Conservation (phyloP, 805 yeast genomes). For the Starmerella khaoyaiensis region DNA sequence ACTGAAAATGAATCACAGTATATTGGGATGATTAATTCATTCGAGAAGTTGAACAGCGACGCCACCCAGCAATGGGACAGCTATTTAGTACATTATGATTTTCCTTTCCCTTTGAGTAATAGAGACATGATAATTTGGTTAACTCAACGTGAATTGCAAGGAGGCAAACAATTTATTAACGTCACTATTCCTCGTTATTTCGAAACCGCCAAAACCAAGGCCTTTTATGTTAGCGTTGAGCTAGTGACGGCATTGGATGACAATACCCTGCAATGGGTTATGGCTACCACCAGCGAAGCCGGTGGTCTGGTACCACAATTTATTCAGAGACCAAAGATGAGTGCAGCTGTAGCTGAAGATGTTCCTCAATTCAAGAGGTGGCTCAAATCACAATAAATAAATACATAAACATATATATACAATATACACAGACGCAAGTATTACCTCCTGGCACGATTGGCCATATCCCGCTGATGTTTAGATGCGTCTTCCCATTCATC, state of each 20-base stretch:
- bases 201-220: conserved; percentile 21
- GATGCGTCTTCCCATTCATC: conserved; percentile 35
- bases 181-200: conserved; percentile 27
- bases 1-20: conserved; percentile 31
- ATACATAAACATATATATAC: conserved; percentile 1
- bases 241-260: conserved; percentile 20
- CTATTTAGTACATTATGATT: conserved; percentile 24
- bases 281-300: conserved; percentile 33
- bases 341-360: conserved; percentile 28
- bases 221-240: conserved; percentile 29
- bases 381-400: conserved; percentile 3
- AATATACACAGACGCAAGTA: conserved; percentile 14
- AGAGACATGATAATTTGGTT: conserved; percentile 31
- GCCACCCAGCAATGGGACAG: conserved; percentile 21
- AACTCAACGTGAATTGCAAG: conserved; percentile 23
- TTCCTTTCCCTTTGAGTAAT: conserved; percentile 27
- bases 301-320: conserved; percentile 31
- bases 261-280: conserved; percentile 28
- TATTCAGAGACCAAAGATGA: conserved; percentile 28
- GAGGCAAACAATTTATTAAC: conserved; percentile 26
- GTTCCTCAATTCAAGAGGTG: conserved; percentile 27
- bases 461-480: conserved; percentile 33
- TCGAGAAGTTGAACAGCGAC: conserved; percentile 17
- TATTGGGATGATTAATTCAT: conserved; percentile 26
- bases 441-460: conserved; percentile 10